A percentile compares a stretch with the other conserved stretches of the same genome.
These are phyloP conservation scores for Populus simonii DNA, from an alignment of 345 rosid genomes.

Conservation along the genomic window DNA sequence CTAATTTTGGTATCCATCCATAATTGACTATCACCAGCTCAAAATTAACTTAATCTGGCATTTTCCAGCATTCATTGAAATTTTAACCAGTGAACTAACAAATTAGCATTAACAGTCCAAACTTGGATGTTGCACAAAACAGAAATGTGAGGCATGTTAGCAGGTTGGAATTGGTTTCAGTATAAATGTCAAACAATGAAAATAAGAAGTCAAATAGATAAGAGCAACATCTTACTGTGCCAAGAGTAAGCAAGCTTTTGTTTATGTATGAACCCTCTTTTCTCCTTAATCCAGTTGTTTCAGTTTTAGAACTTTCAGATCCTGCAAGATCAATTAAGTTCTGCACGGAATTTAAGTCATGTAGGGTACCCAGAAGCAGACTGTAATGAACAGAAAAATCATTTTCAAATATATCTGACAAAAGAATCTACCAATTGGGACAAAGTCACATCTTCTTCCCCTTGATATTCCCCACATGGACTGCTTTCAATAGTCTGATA, in stretches of 20 bases:
- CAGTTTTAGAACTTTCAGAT: conserved; percentile 75
- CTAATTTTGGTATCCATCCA: neutral
- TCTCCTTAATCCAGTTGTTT: conserved; percentile 68
- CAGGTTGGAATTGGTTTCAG: neutral
- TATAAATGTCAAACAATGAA: conserved; percentile 1
- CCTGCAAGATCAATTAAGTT: conserved; percentile 75
- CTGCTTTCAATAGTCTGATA: conserved; percentile 69
- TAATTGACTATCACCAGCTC: neutral
- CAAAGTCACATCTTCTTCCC: conserved; percentile 58
- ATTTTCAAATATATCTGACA: conserved; percentile 3
- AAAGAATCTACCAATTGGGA: conserved; percentile 54
- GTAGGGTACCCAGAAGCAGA: neutral
- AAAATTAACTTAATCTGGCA: neutral
- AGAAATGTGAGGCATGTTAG: neutral
- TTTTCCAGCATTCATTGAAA: neutral
- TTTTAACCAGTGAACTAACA: neutral
- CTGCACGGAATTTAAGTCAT: conserved; percentile 34
- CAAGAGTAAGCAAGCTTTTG: conserved; percentile 70
- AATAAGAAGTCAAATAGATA: neutral
- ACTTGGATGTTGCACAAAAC: neutral
- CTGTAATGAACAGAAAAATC: neutral
- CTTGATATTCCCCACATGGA: conserved; percentile 43
- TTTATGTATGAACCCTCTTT: conserved; percentile 77
- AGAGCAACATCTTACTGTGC: conserved; percentile 47
- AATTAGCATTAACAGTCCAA: neutral